Evolutionary conservation across 805 yeast species (phyloP).

Genomic region (Ogataea pignaliae): DNA sequence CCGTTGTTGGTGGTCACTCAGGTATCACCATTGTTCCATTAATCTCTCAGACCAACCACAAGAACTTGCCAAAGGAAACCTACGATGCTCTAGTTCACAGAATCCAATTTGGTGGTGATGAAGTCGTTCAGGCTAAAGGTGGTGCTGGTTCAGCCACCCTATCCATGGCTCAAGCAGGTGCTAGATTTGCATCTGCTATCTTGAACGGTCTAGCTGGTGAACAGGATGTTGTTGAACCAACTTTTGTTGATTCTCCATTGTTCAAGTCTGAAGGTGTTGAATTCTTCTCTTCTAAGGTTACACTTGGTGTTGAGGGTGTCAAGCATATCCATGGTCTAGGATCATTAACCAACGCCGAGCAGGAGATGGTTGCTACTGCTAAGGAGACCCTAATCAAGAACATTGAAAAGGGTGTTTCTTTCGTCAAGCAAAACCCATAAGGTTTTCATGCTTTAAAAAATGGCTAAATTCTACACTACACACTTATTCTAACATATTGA

Average conservation of each 20-base stretch:
- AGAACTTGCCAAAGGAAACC: constrained; percentile 56
- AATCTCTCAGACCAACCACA: constrained; percentile 77
- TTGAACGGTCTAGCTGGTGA: constrained; percentile 51
- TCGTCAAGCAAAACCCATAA: constrained; percentile 70
- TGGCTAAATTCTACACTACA: no score
- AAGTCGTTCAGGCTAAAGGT: constrained; percentile 78
- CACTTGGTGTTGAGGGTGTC: constrained; percentile 90
- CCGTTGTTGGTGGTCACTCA: constrained; percentile 96
- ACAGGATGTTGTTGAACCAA: constrained; percentile 44
- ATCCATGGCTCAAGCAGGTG: constrained; percentile 86
- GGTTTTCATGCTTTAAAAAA: no score
- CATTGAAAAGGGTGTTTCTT: constrained; percentile 90
- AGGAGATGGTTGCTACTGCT: constrained; percentile 75
- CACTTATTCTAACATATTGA: no score
- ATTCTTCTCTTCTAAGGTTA: constrained; percentile 93
- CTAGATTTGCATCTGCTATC: constrained; percentile 64
- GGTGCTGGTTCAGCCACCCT: constrained; percentile 84
- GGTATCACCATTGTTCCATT: constrained; percentile 95
- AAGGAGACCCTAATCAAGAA: constrained; percentile 86
- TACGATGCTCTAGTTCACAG: constrained; percentile 71
- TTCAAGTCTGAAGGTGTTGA: constrained; percentile 87
- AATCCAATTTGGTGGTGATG: constrained; percentile 92
- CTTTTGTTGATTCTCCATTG: constrained; percentile 69
- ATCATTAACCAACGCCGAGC: constrained; percentile 69
- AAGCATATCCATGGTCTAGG: constrained; percentile 78